Base-by-base conservation (phyloP, 2,329 filamentous ascomycete genomes). In the Neopestalotiopsis rosae region DNA sequence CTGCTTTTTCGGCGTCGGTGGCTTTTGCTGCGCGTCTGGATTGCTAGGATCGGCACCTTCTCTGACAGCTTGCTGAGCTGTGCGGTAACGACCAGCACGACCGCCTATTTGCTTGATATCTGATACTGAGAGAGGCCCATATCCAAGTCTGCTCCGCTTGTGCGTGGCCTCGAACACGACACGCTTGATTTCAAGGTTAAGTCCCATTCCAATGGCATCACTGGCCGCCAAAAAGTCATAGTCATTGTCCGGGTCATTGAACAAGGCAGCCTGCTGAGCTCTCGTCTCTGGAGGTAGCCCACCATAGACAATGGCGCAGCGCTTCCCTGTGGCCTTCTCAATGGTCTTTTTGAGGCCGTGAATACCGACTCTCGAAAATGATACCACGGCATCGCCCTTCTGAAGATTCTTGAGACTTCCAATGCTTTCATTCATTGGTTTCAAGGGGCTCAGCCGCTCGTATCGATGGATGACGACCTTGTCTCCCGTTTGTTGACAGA, bases 51-150 rank as follows among this genome's bases (percentile, higher is more conserved):
- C 68, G 9, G 68, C 58, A 10, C 69, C 72, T 24, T 71, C 61
- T 30, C 76, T 69, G 62, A 81, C 80, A 34, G 86, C 85, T 76
- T 92, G 86, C 34, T 86, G 83, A 2, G 93, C 93, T 34, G 92
- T 91, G 68, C 91, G 90, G 80, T 91, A 99, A 61, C 96, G 91
- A 34, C 96, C 96, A 13, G 96, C 96, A 72, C 96, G 90, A 20
- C 96, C 96, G 64, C 91, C 96, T 76, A 99, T 99, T 78, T 99
- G 96, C 80, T 97, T 98, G 75, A 98, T 86, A 73, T 98, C 93
- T 0, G 94, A 91, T 3, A 92, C 85, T 0, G 86, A 83, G 30
- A 99, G 84, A 4, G 85, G 81, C 17, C 89, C 84, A 38, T 87
- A 85, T 5, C 83, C 81, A 1, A 73, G 76, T 1, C 92, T 92